A percentile compares a stretch with the other conserved stretches of the same genome.
phyloP scores from a whole-genome alignment of 176 grass and related monocot species.

The Oryza longistaminata region DNA sequence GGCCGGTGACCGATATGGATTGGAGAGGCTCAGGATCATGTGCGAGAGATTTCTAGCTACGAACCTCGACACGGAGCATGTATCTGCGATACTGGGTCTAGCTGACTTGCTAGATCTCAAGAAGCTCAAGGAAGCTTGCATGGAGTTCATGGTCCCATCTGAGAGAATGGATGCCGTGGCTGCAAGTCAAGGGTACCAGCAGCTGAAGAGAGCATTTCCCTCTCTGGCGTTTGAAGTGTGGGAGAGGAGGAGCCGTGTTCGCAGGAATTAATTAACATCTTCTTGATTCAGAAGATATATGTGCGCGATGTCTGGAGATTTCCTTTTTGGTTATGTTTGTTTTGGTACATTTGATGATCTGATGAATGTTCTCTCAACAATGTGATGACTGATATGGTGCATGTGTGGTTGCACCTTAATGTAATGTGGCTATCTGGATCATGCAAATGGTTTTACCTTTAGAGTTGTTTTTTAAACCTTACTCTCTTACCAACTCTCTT shows the following conservation, averaged over 20 bases:
- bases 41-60: slow-evolving; percentile 20
- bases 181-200: slow-evolving; percentile 11
- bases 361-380: no score
- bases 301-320: no score
- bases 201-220: slow-evolving; percentile 19
- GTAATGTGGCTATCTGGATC: no score
- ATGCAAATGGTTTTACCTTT: no score
- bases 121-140: slow-evolving; percentile 30
- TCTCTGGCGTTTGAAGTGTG: slow-evolving; percentile 17
- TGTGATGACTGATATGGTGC: no score
- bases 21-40: slow-evolving; percentile 30
- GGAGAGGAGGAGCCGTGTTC: slow-evolving; percentile 11
- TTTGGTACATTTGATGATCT: no score
- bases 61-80: slow-evolving; percentile 13
- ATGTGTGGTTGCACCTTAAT: no score
- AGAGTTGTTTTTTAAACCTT: no score
- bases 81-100: slow-evolving; percentile 7
- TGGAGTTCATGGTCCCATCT: slow-evolving; percentile 18
- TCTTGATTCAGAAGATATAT: no score
- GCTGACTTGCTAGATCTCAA: slow-evolving; percentile 12
- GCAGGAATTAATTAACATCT: background rate
- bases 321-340: no score
- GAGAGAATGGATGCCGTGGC: slow-evolving; percentile 25
- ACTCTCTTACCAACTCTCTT: no score
- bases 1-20: slow-evolving; percentile 34